Conservation (phyloP, 129 eudicot species). For the Apium graveolens region DNA sequence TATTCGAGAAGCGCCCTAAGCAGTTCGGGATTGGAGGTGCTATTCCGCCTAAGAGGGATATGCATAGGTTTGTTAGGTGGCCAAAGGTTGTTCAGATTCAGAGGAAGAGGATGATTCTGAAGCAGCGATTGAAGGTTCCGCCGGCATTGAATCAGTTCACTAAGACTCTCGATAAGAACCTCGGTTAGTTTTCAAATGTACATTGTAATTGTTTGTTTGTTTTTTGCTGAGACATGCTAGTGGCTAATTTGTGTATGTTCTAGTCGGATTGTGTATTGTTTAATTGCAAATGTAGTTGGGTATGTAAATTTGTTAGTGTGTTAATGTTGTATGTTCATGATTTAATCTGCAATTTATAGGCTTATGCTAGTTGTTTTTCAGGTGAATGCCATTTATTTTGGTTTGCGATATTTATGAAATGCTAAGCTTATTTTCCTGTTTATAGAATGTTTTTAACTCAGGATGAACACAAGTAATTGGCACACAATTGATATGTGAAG, state of each 20-base stretch:
- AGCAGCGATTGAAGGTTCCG: slow-evolving; percentile 92
- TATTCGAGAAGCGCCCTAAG: slow-evolving; percentile 76
- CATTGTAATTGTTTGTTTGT: neutral
- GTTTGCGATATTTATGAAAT: neutral
- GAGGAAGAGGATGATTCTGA: slow-evolving; percentile 70
- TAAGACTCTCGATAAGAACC: slow-evolving; percentile 70
- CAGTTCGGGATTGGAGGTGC: slow-evolving; percentile 97
- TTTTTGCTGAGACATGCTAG: too few species aligned
- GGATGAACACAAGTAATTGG: neutral
- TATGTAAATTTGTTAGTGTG: neutral
- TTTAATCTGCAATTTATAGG: neutral
- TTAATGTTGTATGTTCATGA: neutral
- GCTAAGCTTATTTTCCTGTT: neutral
- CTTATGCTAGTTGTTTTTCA: neutral
- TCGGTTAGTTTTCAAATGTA: slow-evolving; percentile 24
- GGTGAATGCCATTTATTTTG: neutral
- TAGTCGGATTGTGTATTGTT: neutral
- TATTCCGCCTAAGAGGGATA: slow-evolving; percentile 74
- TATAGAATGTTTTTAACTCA: neutral
- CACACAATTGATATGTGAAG: too few species aligned
- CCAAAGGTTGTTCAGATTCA: slow-evolving; percentile 69
- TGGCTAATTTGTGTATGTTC: neutral
- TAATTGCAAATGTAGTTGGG: neutral
- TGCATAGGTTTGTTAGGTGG: slow-evolving; percentile 71
- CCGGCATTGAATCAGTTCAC: slow-evolving; percentile 82